Evolutionary conservation across 768 basidiomycete species (phyloP).

Genomic region (Cyclocybe cylindracea): DNA sequence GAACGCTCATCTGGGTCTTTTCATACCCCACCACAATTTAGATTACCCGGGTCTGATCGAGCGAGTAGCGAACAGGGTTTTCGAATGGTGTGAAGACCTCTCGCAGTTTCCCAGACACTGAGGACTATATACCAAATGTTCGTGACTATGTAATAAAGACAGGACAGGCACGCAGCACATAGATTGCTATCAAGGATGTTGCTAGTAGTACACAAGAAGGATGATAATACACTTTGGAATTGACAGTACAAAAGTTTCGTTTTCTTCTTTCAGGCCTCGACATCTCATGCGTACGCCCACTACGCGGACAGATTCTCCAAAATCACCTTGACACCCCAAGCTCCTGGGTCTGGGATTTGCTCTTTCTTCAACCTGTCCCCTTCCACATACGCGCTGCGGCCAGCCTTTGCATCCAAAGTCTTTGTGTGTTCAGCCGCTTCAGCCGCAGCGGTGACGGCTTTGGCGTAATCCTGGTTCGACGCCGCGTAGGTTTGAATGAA

Average conservation of each 20-base stretch:
- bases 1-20: slow-evolving; percentile 55
- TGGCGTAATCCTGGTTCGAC: slow-evolving; percentile 33
- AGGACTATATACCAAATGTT: too few species aligned
- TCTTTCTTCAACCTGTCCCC: slow-evolving; percentile 61
- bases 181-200: neutral
- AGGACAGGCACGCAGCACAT: too few species aligned
- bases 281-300: neutral
- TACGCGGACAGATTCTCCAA: slow-evolving; percentile 50
- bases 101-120: neutral
- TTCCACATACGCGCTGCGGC: slow-evolving; percentile 86
- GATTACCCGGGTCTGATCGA: slow-evolving; percentile 52
- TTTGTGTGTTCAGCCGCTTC: slow-evolving; percentile 75
- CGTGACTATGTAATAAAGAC: too few species aligned
- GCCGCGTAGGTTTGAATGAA: slow-evolving; percentile 56
- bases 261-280: too few species aligned
- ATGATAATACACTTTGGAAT: too few species aligned
- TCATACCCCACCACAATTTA: slow-evolving; percentile 49
- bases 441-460: slow-evolving; percentile 52
- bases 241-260: too few species aligned
- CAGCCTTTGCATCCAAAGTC: slow-evolving; percentile 80
- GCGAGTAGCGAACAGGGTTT: slow-evolving; percentile 40
- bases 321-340: slow-evolving; percentile 84
- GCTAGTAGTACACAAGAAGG: too few species aligned
- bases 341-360: slow-evolving; percentile 82
- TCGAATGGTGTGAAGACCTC: slow-evolving; percentile 42